These are phyloP conservation scores for Atkinsonella texensis DNA, from an alignment of 2,329 filamentous ascomycete species.

Conservation along the genomic window DNA sequence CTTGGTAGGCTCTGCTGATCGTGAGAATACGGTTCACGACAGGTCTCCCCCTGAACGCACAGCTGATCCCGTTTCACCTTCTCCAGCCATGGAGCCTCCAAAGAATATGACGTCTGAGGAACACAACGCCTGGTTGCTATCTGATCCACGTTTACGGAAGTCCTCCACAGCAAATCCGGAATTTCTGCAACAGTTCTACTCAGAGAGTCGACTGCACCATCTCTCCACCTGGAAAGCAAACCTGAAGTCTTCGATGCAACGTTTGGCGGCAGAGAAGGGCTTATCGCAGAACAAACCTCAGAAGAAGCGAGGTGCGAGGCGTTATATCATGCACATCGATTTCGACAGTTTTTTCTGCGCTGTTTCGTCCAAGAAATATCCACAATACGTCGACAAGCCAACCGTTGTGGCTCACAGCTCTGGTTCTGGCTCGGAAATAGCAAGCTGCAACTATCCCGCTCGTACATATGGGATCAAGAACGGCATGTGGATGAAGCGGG, in stretches of 20 bases:
- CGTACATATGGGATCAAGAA: slow-evolving; percentile 82
- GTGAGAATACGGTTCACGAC: not conserved
- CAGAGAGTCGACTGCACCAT: slow-evolving; percentile 89
- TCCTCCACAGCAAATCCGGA: slow-evolving; percentile 87
- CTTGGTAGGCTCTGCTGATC: not conserved
- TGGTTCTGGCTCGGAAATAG: slow-evolving; percentile 84
- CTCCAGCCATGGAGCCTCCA: slow-evolving; percentile 8
- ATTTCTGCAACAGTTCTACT: slow-evolving; percentile 89
- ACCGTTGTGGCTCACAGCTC: slow-evolving; percentile 79
- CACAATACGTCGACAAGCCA: slow-evolving; percentile 66
- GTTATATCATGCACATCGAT: slow-evolving; percentile 90
- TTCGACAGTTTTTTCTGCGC: slow-evolving; percentile 99
- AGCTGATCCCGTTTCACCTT: not conserved
- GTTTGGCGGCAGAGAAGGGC: slow-evolving; percentile 58
- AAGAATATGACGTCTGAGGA: slow-evolving; percentile 81
- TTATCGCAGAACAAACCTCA: slow-evolving; percentile 32
- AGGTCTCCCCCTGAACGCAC: not conserved
- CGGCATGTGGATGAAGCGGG: slow-evolving; percentile 98
- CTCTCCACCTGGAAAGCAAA: slow-evolving; percentile 95
- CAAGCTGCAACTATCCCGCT: slow-evolving; percentile 92
- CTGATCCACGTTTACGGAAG: slow-evolving; percentile 75
- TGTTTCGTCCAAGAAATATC: slow-evolving; percentile 68
- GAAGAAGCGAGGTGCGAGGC: slow-evolving; percentile 48
- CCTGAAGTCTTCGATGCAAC: slow-evolving; percentile 79
- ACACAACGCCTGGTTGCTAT: slow-evolving; percentile 75